phyloP scores from a whole-genome alignment of 495 filamentous ascomycete genomes.

The Lophium mytilinum region DNA sequence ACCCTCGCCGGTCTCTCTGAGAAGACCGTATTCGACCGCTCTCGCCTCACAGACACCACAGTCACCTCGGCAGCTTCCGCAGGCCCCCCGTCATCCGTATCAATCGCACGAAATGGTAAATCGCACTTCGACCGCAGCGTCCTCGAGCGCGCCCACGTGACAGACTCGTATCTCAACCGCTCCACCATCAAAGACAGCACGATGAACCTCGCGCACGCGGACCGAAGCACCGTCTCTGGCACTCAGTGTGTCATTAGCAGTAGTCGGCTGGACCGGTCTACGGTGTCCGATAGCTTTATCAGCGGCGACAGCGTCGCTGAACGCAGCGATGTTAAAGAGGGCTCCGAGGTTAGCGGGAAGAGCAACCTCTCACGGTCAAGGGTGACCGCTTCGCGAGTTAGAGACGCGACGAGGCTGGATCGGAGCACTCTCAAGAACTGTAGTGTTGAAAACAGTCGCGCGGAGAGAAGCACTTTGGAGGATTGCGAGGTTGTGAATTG shows the following conservation, averaged over 20 bases:
- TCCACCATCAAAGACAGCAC: background rate
- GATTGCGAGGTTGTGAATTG: background rate
- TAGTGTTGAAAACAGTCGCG: background rate
- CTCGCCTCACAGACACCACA: background rate
- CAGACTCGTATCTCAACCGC: background rate
- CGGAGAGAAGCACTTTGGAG: background rate
- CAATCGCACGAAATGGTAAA: background rate
- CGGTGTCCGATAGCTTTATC: background rate
- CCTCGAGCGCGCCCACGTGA: background rate
- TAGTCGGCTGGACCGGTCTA: background rate
- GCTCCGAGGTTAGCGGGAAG: background rate
- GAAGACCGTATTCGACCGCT: background rate
- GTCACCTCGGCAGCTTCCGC: background rate
- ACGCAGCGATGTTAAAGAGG: background rate
- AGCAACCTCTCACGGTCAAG: background rate
- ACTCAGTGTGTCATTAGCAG: background rate
- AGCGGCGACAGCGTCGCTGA: background rate
- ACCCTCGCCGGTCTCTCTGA: background rate
- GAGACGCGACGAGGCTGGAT: background rate
- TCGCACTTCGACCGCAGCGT: background rate
- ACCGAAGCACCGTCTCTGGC: background rate
- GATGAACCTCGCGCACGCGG: background rate
- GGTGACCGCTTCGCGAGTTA: background rate
- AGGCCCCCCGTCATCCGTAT: background rate
- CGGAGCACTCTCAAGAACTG: background rate